These are phyloP conservation scores for Acorus calamus DNA, from an alignment of 106 monocot genomes.

Conservation along the genomic window DNA sequence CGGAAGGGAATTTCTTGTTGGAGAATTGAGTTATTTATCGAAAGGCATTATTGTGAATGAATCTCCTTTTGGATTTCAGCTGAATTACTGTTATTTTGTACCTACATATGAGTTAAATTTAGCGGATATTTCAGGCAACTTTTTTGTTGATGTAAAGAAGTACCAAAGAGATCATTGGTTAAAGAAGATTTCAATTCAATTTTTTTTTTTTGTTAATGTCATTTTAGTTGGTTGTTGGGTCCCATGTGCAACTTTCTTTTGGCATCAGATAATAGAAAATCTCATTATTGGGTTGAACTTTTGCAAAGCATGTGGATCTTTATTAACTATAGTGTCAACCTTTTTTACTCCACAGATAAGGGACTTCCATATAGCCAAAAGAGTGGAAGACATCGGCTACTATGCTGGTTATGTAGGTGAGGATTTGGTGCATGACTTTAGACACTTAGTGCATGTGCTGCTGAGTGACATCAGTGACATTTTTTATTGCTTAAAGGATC, in stretches of 20 bases:
- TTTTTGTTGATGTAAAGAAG: no score
- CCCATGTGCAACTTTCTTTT: no score
- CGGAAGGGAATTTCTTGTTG: neutral
- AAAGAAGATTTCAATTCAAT: no score
- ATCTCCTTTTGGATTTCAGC: no score
- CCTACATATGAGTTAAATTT: no score
- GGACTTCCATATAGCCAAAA: conserved; percentile 58
- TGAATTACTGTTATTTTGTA: no score
- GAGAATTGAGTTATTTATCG: no score
- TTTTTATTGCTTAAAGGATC: conserved; percentile 37
- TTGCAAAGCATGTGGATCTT: neutral
- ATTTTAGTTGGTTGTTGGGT: no score
- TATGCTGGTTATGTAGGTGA: conserved; percentile 72
- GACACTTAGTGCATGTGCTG: neutral
- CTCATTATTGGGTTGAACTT: neutral
- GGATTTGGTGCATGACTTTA: conserved; percentile 1
- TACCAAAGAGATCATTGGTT: no score
- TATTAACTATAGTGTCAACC: neutral
- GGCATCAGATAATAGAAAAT: neutral
- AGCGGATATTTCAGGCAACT: no score
- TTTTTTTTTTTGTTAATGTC: no score
- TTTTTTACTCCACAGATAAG: conserved; percentile 32
- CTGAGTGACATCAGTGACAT: neutral
- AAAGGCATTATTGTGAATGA: no score
- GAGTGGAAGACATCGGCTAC: conserved; percentile 62